Conservation (phyloP, 1,284 basidiomycete species). For the Dichomitus squalens region DNA sequence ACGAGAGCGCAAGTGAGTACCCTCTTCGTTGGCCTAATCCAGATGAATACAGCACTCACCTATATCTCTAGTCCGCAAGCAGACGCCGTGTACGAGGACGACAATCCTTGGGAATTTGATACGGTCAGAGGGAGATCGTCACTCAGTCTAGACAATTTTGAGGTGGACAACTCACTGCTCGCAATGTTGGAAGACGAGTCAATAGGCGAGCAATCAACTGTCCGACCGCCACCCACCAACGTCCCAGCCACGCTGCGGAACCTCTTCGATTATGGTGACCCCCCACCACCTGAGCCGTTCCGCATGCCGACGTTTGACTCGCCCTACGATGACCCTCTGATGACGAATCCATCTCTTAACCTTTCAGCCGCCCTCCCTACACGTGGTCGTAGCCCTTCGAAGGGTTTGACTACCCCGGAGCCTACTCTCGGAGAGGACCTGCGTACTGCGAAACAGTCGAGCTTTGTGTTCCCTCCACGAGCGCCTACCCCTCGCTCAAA, state of each 20-base stretch:
- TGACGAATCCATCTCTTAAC: slow-evolving; percentile 30
- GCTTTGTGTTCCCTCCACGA: slow-evolving; percentile 57
- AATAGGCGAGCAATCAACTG: slow-evolving; percentile 38
- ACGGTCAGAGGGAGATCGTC: slow-evolving; percentile 55
- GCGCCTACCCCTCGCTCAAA: slow-evolving; percentile 36
- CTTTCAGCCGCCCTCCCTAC: slow-evolving; percentile 32
- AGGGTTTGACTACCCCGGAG: slow-evolving; percentile 20
- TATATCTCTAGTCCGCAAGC: slow-evolving; percentile 12
- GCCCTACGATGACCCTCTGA: slow-evolving; percentile 16
- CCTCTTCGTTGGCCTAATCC: slow-evolving; percentile 14
- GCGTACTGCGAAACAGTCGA: slow-evolving; percentile 47
- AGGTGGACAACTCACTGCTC: slow-evolving; percentile 20
- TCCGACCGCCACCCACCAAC: slow-evolving; percentile 48
- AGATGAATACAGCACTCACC: neutral
- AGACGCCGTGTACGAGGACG: slow-evolving; percentile 38
- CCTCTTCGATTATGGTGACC: slow-evolving; percentile 62
- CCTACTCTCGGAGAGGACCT: slow-evolving; percentile 39
- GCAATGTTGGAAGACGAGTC: slow-evolving; percentile 15
- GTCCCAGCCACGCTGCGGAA: slow-evolving; percentile 72
- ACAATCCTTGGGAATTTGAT: slow-evolving; percentile 76
- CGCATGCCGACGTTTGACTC: slow-evolving; percentile 39
- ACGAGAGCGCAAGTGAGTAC: slow-evolving; percentile 43
- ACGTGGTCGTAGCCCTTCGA: slow-evolving; percentile 28
- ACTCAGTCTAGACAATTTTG: slow-evolving; percentile 21
- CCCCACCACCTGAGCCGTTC: slow-evolving; percentile 43